Evolutionary conservation across 371 early-diverging fungal species (phyloP).

Genomic region (Mortierella sp.): DNA sequence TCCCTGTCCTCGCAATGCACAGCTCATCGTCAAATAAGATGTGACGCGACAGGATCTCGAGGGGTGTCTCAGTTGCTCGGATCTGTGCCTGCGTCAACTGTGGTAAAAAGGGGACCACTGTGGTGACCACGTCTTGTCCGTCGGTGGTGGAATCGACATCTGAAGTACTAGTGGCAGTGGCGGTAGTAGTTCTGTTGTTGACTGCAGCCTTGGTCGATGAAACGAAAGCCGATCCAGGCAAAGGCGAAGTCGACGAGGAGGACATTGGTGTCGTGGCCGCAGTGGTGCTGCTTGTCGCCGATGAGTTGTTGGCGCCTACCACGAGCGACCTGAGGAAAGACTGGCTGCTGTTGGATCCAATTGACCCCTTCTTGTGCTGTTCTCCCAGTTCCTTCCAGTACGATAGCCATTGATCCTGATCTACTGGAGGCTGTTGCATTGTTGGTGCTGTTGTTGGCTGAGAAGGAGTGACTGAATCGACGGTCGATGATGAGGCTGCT

Average conservation of each 20-base stretch:
- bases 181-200: too few relatives aligned
- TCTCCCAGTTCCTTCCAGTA: background rate
- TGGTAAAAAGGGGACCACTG: background rate
- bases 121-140: background rate
- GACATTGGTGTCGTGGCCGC: background rate
- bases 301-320: background rate
- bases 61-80: conserved; percentile 20
- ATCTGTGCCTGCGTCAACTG: conserved; percentile 11
- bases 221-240: too few relatives aligned
- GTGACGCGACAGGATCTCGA: conserved; percentile 28
- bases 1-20: conserved; percentile 25
- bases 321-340: background rate
- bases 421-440: background rate
- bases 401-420: background rate
- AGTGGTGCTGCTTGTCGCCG: background rate
- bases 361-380: background rate
- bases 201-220: too few relatives aligned
- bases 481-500: background rate
- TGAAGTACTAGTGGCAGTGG: too few relatives aligned
- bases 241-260: background rate
- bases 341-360: background rate
- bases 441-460: background rate
- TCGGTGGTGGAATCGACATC: background rate
- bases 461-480: background rate
- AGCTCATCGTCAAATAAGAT: conserved; percentile 42